Base-by-base conservation (phyloP, 805 yeast genomes). In the Wickerhamiella dianesei region DNA sequence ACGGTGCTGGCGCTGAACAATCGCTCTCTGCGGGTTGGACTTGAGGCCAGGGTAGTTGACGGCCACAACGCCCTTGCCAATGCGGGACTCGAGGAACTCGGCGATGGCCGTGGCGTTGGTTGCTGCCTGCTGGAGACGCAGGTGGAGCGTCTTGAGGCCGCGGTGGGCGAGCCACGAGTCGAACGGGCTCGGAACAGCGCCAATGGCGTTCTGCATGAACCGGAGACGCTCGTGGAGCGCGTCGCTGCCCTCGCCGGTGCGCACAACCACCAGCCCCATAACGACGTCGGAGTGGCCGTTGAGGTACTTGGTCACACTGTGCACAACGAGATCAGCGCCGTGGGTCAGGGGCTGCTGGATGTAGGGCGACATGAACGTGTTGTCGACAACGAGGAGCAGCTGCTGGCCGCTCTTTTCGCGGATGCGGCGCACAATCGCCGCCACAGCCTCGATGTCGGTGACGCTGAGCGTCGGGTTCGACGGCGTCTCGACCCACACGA, bases 271-370 rank as follows among this genome's bases (percentile, higher is more conserved):
- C 46, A 82, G 79, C 58, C 95, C 95, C 70, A 84, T 75, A 44
- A 85, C 92, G 19, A 85, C 94, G 61, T 85, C 95, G 21, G 94
- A 82, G 69, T 85, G 95, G 54, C 95, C 95, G 61, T 84, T 85
- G 67, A 85, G 79, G 71, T 82, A 86, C 67, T 85, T 85, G 60
- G 95, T 83, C 51, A 84, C 94, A 16, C 92, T 82, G 69, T 85
- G 95, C 41, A 82, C 81, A 44, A 85, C 94, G 51, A 84, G 75
- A 60, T 85, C 94, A 47, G 92, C 95, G 55, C 95, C 95, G 56
- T 72, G 79, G 52, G 66, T 69, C 62, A 85, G 73, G 54, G 95
- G 95, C 71, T 82, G 84, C 53, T 87, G 84, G 59, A 84, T 68
- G 69, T 84, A 84, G 59, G 94, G 94, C 16, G 92, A 81, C 61